Percentiles rank a stretch among this genome's conserved stretches.
Conservation (phyloP, 768 basidiomycete genomes). For the Boletus bicolor region DNA sequence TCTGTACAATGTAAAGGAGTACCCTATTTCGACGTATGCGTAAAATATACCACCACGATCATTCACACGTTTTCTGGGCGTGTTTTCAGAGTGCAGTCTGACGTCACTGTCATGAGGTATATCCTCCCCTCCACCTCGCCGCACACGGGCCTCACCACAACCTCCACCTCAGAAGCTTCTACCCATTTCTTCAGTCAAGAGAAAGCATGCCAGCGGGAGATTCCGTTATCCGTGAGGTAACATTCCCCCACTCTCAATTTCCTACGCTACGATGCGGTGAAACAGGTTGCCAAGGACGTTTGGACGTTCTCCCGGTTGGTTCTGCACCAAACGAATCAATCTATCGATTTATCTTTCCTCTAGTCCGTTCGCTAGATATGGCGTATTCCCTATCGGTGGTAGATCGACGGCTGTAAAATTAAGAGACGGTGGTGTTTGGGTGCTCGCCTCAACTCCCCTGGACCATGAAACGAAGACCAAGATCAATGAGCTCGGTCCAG, state of each 20-base stretch:
- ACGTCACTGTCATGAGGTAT: constrained; percentile 15
- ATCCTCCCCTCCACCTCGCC: constrained; percentile 14
- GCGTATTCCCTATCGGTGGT: constrained; percentile 73
- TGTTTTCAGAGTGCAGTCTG: constrained; percentile 11
- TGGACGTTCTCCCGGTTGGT: constrained; percentile 66
- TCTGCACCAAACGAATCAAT: not conserved
- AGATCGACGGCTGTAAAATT: constrained; percentile 80
- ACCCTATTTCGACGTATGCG: not conserved
- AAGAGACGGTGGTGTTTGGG: constrained; percentile 66
- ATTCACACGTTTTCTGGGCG: constrained; percentile 15
- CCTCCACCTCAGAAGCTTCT: constrained; percentile 15
- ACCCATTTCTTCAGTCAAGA: constrained; percentile 3
- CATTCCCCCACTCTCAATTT: not conserved
- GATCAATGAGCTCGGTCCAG: constrained; percentile 61
- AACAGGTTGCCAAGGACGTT: constrained; percentile 48
- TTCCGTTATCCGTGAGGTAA: constrained; percentile 44
- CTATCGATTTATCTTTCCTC: constrained; percentile 6
- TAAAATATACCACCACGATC: not conserved
- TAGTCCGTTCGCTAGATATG: constrained; percentile 67
- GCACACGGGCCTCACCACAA: constrained; percentile 11
- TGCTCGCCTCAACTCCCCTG: constrained; percentile 78
- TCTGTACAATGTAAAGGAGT: not conserved
- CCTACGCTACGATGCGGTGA: not conserved
- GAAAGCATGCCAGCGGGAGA: constrained; percentile 29
- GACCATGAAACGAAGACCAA: constrained; percentile 60